Evolutionary conservation across 2,329 filamentous ascomycete species (phyloP).

Genomic region (Xylariaceae sp.): DNA sequence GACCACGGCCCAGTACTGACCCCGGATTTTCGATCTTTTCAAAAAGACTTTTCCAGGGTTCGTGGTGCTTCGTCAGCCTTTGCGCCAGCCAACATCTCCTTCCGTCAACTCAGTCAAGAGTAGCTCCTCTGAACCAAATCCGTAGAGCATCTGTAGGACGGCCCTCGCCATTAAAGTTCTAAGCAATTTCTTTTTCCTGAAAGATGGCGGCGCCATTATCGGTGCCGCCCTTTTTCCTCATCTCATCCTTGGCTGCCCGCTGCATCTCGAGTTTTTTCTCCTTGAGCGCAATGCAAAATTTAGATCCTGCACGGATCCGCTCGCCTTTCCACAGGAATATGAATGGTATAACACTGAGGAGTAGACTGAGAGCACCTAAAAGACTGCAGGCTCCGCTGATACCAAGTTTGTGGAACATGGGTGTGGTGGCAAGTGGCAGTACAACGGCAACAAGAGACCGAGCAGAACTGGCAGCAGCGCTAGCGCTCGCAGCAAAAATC

Average conservation of each 20-base stretch:
- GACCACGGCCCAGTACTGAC: no score
- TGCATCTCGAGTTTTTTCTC: conserved; percentile 56
- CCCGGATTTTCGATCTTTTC: no score
- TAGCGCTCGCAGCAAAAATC: conserved; percentile 64
- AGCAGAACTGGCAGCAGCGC: conserved; percentile 56
- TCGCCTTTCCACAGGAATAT: conserved; percentile 61
- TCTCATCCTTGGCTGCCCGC: conserved; percentile 46
- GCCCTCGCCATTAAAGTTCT: background rate
- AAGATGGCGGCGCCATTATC: background rate
- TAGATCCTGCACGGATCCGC: conserved; percentile 60
- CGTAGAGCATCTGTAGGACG: background rate
- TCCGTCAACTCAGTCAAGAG: no score
- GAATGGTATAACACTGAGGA: conserved; percentile 59
- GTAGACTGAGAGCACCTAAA: conserved; percentile 55
- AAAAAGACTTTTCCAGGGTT: no score
- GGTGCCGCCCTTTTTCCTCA: background rate
- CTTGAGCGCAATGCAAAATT: conserved; percentile 66
- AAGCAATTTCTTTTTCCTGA: conserved; percentile 9
- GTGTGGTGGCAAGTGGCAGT: conserved; percentile 60
- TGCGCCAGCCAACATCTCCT: no score
- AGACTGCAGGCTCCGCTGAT: conserved; percentile 59
- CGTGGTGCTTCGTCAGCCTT: no score
- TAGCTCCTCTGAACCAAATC: no score
- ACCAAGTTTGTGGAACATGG: conserved; percentile 55
- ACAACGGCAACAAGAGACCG: conserved; percentile 59